Base-by-base conservation (phyloP, 2,329 filamentous ascomycete genomes). In the Pseudogymnoascus sp. region DNA sequence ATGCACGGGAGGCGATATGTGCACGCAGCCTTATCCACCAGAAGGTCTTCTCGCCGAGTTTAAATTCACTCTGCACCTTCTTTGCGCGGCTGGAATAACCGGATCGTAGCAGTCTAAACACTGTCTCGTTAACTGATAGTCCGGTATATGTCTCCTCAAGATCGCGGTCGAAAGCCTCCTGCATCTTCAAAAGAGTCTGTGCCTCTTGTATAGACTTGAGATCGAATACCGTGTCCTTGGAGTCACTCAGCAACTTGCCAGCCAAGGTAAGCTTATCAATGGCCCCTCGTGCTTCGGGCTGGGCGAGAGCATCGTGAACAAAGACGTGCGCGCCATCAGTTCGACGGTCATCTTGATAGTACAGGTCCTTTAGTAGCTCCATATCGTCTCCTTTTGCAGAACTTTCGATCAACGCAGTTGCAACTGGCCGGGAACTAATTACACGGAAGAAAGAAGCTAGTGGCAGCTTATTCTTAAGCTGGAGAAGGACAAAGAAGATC, bases 261-360 rank as follows among this genome's bases (percentile, higher is more conserved):
- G 93, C 92, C 19, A 96, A 81, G n/a, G 90, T 88, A 40, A 99
- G 81, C 77, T 97, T 97, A 74, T 97, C 95, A 1, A 84, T 82
- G 4, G 90, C 83, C 0, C 86, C 87, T 35, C 86, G 82, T 26
- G 86, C 79, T 66, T 89, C 86, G 0, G 86, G 81, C 71, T 95
- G 90, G 4, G 82, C 78, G 6, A 99, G 79, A 0, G 93, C 90
- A 76, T 99, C 93, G 19, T 86, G 85, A 13, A 99, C 79, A 64
- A 97, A 89, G 1, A 99, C 86, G 64, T 91, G 89, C 0, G 93
- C 90, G 2, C 95, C 92, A 67, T 97, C 95, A 4, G 92, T 79
- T 3, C 93, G 86, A 4, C 93, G 86, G 73, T 99, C 95, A 70
- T 97, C 95, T 76, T 97, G 95, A 74, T 99, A 99, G 77, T 95